Conservation (phyloP, 1,139 yeast genomes). For the Saccharomyces hybrid region DNA sequence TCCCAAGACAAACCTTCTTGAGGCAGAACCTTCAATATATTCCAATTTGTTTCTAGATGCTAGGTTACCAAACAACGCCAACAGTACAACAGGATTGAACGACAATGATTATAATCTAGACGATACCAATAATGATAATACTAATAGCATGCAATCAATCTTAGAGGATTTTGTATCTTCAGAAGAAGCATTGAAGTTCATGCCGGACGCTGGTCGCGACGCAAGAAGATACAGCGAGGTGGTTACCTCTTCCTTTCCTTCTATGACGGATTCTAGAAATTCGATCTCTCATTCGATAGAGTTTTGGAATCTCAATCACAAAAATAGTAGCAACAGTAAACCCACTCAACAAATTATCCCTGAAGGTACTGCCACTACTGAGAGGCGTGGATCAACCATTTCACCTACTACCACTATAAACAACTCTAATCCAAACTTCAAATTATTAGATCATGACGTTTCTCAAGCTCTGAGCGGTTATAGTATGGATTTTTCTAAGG, state of each 20-base stretch:
- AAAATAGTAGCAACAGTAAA: constrained; percentile 4
- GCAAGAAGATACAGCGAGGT: constrained; percentile 19
- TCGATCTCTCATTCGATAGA: constrained; percentile 24
- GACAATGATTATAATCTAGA: neutral
- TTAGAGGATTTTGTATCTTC: constrained; percentile 3
- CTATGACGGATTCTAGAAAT: constrained; percentile 14
- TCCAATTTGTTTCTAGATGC: neutral
- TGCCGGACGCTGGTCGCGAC: constrained; percentile 3
- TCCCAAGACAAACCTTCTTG: neutral
- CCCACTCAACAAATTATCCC: neutral
- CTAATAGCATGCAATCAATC: neutral
- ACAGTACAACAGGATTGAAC: neutral
- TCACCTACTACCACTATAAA: neutral
- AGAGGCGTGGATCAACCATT: neutral
- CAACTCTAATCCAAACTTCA: neutral
- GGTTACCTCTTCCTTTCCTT: constrained; percentile 11
- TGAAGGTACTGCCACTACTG: neutral
- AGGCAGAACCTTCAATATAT: neutral
- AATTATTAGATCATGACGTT: constrained; percentile 9
- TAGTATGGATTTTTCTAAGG: constrained; percentile 15
- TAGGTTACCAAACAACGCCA: neutral
- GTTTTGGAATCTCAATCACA: constrained; percentile 20
- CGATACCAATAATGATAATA: neutral
- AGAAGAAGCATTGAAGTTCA: constrained; percentile 6
- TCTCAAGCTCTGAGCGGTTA: constrained; percentile 22